Evolutionary conservation across 495 filamentous ascomycete genomes (phyloP).

Genomic region (Penicillium dipodomyicola): DNA sequence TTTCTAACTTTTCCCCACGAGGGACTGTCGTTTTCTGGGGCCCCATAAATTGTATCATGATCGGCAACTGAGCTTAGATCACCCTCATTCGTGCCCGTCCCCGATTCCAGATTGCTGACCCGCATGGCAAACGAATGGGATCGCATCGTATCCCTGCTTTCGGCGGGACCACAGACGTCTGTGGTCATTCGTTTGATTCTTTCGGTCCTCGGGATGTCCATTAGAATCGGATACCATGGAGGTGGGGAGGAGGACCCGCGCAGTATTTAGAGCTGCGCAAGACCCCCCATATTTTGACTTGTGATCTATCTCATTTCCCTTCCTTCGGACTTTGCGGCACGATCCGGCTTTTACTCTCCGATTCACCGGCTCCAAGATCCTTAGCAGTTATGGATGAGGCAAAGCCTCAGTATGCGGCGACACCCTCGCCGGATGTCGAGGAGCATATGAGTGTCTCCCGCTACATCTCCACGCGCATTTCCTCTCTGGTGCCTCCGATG

Average conservation of each 20-base stretch:
- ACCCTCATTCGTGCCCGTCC: constrained; percentile 5
- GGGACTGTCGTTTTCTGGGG: neutral
- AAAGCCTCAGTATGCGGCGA: constrained; percentile 4
- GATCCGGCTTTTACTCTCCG: neutral
- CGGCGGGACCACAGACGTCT: neutral
- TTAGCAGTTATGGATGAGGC: constrained; percentile 11
- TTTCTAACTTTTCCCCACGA: constrained; percentile 1
- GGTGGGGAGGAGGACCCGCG: neutral
- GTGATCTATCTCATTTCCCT: neutral
- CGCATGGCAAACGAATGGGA: constrained; percentile 7
- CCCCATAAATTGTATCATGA: constrained; percentile 7
- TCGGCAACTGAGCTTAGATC: constrained; percentile 7
- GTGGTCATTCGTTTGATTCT: neutral
- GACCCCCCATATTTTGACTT: neutral
- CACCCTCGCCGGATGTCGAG: constrained; percentile 28
- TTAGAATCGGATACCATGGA: neutral
- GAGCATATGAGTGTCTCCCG: constrained; percentile 53
- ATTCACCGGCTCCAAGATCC: neutral
- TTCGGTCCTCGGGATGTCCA: neutral
- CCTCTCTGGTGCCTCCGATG: constrained; percentile 74
- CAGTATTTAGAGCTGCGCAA: constrained; percentile 2
- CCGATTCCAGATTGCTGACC: constrained; percentile 9
- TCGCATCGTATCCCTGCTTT: neutral
- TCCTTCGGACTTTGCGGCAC: neutral
- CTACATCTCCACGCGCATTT: constrained; percentile 70